Percentiles rank a stretch among this genome's conserved stretches.
Evolutionary conservation across 495 filamentous ascomycete genomes (phyloP).

Genomic region (Chaetomium cochliodes): DNA sequence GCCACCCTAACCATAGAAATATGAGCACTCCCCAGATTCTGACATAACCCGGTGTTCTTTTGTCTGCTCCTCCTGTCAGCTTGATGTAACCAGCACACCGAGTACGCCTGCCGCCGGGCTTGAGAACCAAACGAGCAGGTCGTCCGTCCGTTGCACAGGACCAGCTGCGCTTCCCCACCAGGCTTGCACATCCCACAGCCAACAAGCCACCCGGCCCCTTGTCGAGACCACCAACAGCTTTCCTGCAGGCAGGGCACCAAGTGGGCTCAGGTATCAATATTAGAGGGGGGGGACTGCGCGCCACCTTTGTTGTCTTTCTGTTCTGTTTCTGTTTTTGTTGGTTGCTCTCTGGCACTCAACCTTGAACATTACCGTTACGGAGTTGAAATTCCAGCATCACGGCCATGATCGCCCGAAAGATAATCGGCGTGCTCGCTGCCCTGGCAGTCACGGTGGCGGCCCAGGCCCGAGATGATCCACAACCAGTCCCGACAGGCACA

Average conservation of each 20-base stretch:
- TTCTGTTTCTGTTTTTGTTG: conserved; percentile 9
- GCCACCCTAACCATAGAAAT: conserved; percentile 7
- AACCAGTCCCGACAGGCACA: not conserved
- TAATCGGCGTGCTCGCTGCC: conserved; percentile 19
- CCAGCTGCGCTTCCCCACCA: not conserved
- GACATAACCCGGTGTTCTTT: not conserved
- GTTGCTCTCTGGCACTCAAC: conserved; percentile 6
- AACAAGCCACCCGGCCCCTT: conserved; percentile 19
- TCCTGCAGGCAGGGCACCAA: conserved; percentile 7
- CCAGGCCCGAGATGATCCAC: conserved; percentile 17
- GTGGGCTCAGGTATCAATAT: conserved; percentile 3
- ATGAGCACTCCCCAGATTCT: not conserved
- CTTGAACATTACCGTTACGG: not conserved
- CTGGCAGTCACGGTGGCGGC: conserved; percentile 10
- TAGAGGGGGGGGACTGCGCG: conserved; percentile 3
- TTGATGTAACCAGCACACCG: conserved; percentile 1
- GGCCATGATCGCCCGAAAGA: conserved; percentile 16
- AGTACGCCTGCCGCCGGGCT: not conserved
- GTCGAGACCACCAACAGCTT: conserved; percentile 10
- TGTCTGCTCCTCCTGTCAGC: conserved; percentile 1
- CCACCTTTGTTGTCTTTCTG: conserved; percentile 6
- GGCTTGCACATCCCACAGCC: conserved; percentile 12
- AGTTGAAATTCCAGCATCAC: conserved; percentile 5
- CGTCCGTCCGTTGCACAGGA: not conserved
- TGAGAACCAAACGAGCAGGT: not conserved